Percentiles rank a stretch among this genome's conserved stretches.
Evolutionary conservation across 805 yeast genomes (phyloP).

Genomic region (Kodamaea jinghongensis): DNA sequence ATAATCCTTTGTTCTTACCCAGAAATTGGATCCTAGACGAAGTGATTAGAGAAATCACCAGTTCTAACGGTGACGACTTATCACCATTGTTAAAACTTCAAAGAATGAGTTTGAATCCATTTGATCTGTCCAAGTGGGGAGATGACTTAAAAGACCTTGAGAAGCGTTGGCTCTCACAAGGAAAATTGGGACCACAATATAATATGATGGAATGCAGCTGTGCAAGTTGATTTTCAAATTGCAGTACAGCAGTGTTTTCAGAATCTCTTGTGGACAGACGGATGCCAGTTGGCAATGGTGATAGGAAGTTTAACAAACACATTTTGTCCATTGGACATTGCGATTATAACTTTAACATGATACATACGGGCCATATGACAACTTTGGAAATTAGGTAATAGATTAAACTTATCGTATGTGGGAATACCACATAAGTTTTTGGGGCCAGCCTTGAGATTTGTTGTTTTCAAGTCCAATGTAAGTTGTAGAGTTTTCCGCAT

Average conservation of each 20-base stretch:
- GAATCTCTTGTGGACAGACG: background rate
- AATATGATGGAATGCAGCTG: conserved; percentile 78
- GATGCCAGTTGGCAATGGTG: conserved; percentile 2
- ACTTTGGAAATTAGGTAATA: conserved; percentile 7
- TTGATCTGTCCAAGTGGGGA: conserved; percentile 66
- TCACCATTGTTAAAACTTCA: conserved; percentile 57
- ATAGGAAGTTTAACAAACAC: conserved; percentile 5
- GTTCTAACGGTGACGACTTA: conserved; percentile 46
- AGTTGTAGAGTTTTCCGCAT: background rate
- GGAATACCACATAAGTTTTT: background rate
- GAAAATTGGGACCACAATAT: conserved; percentile 49
- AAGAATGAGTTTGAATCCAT: conserved; percentile 75
- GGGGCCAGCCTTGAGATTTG: conserved; percentile 1
- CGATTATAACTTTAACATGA: conserved; percentile 4
- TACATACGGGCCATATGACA: conserved; percentile 7
- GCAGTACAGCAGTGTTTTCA: background rate
- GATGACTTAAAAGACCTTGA: conserved; percentile 58
- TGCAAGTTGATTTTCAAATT: conserved; percentile 39
- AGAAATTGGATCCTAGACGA: conserved; percentile 85
- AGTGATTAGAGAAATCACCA: conserved; percentile 60
- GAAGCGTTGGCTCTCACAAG: conserved; percentile 47
- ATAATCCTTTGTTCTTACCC: conserved; percentile 81
- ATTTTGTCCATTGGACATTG: conserved; percentile 3
- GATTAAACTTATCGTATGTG: conserved; percentile 5
- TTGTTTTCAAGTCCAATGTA: background rate